A percentile compares a stretch with the other conserved stretches of the same genome.
phyloP scores from a whole-genome alignment of 2,329 filamentous ascomycete species.

The Colletotrichum sp. region DNA sequence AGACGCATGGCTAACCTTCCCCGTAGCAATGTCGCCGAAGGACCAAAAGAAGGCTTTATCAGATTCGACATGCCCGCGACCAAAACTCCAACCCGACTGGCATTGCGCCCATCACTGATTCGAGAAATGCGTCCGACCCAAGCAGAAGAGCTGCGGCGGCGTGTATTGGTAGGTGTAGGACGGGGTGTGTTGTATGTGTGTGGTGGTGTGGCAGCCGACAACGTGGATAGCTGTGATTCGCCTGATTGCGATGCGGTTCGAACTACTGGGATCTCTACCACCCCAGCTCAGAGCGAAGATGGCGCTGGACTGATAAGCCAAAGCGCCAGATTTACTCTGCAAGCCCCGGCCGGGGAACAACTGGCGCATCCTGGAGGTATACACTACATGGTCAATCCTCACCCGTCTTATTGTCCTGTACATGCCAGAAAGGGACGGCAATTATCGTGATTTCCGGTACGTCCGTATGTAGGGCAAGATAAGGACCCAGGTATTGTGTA shows the following conservation, averaged over 20 bases:
- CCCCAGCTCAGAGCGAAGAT: constrained; percentile 8
- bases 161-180: background rate
- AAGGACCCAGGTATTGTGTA: background rate
- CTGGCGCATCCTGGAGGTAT: background rate
- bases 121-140: background rate
- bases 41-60: background rate
- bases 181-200: background rate
- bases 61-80: background rate
- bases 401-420: background rate
- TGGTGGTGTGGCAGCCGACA: constrained; percentile 21
- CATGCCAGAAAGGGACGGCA: background rate
- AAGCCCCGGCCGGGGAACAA: constrained; percentile 9
- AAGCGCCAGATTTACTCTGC: constrained; percentile 16
- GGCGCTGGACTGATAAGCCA: constrained; percentile 22
- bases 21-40: background rate
- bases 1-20: background rate
- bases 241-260: constrained; percentile 4
- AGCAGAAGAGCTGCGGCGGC: background rate
- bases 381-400: background rate
- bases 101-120: background rate
- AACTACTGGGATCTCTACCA: constrained; percentile 9
- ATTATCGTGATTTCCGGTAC: background rate
- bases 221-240: constrained; percentile 26
- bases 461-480: background rate
- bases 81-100: background rate